Evolutionary conservation across 2,329 filamentous ascomycete species (phyloP), one percentile per base, ranked within the genome.

Genomic region (Fusarium staphyleae): DNA sequence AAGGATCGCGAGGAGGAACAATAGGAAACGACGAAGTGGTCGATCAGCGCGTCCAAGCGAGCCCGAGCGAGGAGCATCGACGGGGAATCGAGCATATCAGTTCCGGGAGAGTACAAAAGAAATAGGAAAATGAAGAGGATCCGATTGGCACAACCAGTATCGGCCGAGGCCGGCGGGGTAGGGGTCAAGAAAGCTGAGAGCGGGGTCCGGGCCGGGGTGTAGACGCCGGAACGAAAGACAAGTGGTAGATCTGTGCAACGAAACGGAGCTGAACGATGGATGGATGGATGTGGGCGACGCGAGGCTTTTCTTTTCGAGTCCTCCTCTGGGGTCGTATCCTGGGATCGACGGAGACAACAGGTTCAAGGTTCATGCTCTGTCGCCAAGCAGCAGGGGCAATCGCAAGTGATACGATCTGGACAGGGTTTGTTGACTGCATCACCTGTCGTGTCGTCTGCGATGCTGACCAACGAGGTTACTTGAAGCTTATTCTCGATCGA

Each of bases 221-320:
- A 45, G 45, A 57, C 48, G 50, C 52, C 42, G 47, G 55, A 45
- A 46, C 35, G 49, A 54, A 52, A 64, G 55, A 66, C 55, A 58
- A 26, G 16, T 42, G 49, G 56, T 66, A 63, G 60, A 65, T 39
- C 53, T 52, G 58, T 58, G 55, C 41, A 43, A 65, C 63, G 30
- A 54, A 35, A 33, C n/a, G 35, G 43, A 58, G 40, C 47, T 32
- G 26, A 45, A 47, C 33, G 32, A 46, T 30, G 24, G 36, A 37
- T 39, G 41, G 12, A 29, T 13, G 28, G 28, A 11, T 10, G 9
- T 49, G 52, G 34, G 42, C 33, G 37, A 62, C 19, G 37, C 44
- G 33, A 26, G 37, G 45, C 32, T 30, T 50, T 45, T 55, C 33
- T 45, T 30, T 48, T 55, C 42, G 45, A 48, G 49, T 24, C 35